Evolutionary conservation across 78 protist species (phyloP), one percentile per base, ranked within the genome.

Genomic region (Polysphondylium violaceum): DNA sequence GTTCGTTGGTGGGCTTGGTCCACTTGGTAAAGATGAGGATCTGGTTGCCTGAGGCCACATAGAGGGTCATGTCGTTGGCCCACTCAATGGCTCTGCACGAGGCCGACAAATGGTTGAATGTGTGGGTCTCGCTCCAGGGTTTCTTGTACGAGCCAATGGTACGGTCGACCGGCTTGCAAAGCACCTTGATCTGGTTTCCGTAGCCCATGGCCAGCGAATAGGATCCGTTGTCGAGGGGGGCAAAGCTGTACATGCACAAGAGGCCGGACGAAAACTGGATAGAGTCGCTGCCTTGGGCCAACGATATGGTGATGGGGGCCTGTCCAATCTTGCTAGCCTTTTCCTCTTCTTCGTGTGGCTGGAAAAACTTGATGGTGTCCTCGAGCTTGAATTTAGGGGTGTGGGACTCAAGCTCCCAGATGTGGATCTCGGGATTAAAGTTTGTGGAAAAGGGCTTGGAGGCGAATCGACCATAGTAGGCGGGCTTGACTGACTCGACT

Each of bases 21-120:
- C 93, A 87, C 71, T 87, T 87, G 11, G 86, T 64, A 44, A 87
- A 87, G 1, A 87, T 73, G 60, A 87, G 17, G 14, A 87, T 67
- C 41, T 87, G 93, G 19, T 81, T 81, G 3, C 89, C 89, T 1
- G 72, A 50, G 29, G 76, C 29, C n/a, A 47, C 89, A 55, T 47
- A 81, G 60, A 81, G 38, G n/a, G 74, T 38, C 17, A 64, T 3
- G 29, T 81, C 89, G 17, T 55, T 64, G 21, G 78, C 89, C 89
- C 89, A 81, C 33, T 51, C 77, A n/a, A 81, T 53, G 9, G 36
- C 17, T 23, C 19, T n/a, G 29, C 44, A 27, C n/a, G 76, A 67
- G 17, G 63, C 44, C 5, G 53, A 43, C 33, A 65, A 36, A 33
- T 81, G 78, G 7, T 65, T 33, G 59, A 56, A 81, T 4, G 38